These are phyloP conservation scores for Penicillium sp. DNA, from an alignment of 2,329 filamentous ascomycete species.

Conservation along the genomic window DNA sequence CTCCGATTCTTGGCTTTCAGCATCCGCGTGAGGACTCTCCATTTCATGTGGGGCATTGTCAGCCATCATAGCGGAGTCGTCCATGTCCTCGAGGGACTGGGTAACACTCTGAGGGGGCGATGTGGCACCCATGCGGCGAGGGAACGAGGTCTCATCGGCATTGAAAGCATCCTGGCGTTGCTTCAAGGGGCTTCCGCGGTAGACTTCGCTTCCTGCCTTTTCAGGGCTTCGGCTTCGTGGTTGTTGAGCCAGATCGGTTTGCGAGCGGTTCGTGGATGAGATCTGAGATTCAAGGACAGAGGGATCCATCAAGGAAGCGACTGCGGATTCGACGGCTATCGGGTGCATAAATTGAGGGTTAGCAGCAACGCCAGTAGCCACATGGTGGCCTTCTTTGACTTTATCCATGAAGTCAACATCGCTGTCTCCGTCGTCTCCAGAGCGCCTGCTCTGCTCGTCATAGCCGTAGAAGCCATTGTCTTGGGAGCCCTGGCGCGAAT, in stretches of 20 bases:
- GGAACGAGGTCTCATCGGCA: slow-evolving; percentile 41
- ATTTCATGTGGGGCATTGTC: slow-evolving; percentile 66
- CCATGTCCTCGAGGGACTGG: slow-evolving; percentile 46
- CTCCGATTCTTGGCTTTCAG: slow-evolving; percentile 58
- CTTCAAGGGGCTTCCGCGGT: slow-evolving; percentile 49
- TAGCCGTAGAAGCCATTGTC: slow-evolving; percentile 31
- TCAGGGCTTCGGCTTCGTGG: slow-evolving; percentile 32
- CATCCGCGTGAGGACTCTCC: slow-evolving; percentile 72
- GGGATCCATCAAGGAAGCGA: slow-evolving; percentile 85
- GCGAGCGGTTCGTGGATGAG: slow-evolving; percentile 49
- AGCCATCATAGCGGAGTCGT: slow-evolving; percentile 58
- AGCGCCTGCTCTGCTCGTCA: slow-evolving; percentile 57
- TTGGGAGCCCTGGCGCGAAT: slow-evolving; percentile 29
- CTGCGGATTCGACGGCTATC: slow-evolving; percentile 78
- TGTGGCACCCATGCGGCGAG: slow-evolving; percentile 42
- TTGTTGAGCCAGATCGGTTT: slow-evolving; percentile 44
- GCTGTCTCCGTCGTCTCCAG: slow-evolving; percentile 54
- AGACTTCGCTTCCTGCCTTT: slow-evolving; percentile 25
- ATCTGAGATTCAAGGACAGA: slow-evolving; percentile 67
- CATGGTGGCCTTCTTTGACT: slow-evolving; percentile 65
- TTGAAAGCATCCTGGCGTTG: slow-evolving; percentile 41
- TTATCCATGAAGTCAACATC: slow-evolving; percentile 58
- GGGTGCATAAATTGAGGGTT: slow-evolving; percentile 77
- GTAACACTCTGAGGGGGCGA: slow-evolving; percentile 58
- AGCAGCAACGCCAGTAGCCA: slow-evolving; percentile 66